Evolutionary conservation across 352 stramenopile genomes (phyloP), one percentile per base, ranked within the genome.

Genomic region (Pythium grandisporangium): DNA sequence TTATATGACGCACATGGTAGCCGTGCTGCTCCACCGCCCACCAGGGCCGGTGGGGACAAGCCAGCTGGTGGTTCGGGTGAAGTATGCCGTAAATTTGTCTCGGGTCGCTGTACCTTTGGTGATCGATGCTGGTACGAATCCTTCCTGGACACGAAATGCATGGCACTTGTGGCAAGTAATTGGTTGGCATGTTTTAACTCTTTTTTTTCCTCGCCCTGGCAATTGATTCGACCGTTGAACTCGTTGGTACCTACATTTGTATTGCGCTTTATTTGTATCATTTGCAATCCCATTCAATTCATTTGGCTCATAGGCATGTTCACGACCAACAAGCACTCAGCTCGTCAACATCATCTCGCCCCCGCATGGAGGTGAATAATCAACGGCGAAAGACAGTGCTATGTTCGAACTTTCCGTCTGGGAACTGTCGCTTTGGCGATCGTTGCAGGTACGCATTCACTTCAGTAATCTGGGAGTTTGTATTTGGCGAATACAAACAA

Each of bases 381-480:
- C 36, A 39, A 22, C 70, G 62, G 51, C 70, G 70, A 32, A 90
- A 93, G 62, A 88, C 79, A 8, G 68, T 78, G 48, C 50, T 92
- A 22, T 92, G 79, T 55, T 67, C 66, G 29, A 87, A 88, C 43
- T 90, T 68, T 42, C 76, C 75, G 2, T 41, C 63, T 20, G 75
- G 75, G 5, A 79, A 53, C n/a, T 93, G 79, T 50, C 74, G 76
- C 42, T 93, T 74, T 65, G 79, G 79, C 43, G 76, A 85, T 62
- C 82, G 79, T 30, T 93, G 79, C 74, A 90, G 66, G 74, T 91
- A 76, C 49, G 57, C n/a, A n/a, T n/a, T n/a, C n/a, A n/a, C n/a
- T n/a, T n/a, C n/a, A n/a, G n/a, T n/a, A n/a, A n/a, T n/a, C n/a
- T n/a, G n/a, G n/a, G n/a, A n/a, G n/a, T n/a, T n/a, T n/a, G 11